These are phyloP conservation scores for Botrytis hyacinthi DNA, from an alignment of 2,329 filamentous ascomycete species.

Conservation along the genomic window DNA sequence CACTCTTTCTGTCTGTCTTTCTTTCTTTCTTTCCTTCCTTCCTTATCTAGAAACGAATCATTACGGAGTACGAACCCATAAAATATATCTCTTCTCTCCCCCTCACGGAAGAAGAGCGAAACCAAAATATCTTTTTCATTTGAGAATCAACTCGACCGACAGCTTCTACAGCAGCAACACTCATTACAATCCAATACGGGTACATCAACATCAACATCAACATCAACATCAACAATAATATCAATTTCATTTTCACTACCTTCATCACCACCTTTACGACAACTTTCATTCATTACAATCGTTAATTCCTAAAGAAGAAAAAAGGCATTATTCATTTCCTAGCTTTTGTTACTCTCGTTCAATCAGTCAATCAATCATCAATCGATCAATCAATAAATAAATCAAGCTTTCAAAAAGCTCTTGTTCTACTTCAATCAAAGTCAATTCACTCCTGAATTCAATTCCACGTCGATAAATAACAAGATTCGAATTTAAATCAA, in stretches of 20 bases:
- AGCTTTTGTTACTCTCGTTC: not conserved
- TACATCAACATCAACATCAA: not conserved
- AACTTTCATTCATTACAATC: not conserved
- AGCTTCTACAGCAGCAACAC: slow-evolving; percentile 14
- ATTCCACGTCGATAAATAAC: not conserved
- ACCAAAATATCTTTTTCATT: not conserved
- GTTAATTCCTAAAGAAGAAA: not conserved
- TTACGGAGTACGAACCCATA: not conserved
- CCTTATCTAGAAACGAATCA: not conserved
- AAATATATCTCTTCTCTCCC: not conserved
- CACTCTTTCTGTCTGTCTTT: not conserved
- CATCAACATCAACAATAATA: not conserved
- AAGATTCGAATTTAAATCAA: not conserved
- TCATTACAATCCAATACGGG: not conserved
- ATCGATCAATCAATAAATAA: not conserved
- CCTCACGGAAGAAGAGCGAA: not conserved
- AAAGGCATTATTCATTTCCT: not conserved
- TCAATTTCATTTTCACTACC: not conserved
- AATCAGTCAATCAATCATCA: not conserved
- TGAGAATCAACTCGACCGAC: not conserved
- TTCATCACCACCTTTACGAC: not conserved
- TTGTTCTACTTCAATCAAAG: not conserved
- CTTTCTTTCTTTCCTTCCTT: not conserved
- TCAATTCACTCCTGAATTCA: not conserved
- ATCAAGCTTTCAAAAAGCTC: not conserved